These are phyloP conservation scores for Candida ulmi DNA, from an alignment of 805 yeast genomes.

Conservation along the genomic window DNA sequence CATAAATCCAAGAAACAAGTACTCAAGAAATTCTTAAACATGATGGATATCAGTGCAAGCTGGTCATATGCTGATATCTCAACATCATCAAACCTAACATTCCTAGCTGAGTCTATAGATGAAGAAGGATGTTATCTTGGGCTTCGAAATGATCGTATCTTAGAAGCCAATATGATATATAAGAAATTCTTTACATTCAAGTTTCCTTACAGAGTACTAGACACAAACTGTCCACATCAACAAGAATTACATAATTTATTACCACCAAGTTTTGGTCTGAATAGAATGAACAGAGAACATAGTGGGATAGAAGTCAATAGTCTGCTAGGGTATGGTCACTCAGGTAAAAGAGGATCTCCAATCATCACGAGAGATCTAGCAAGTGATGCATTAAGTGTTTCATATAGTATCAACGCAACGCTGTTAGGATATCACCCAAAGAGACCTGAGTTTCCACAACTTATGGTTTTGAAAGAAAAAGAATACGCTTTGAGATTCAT, in stretches of 20 bases:
- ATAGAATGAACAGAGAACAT: slow-evolving; percentile 26
- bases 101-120: slow-evolving; percentile 34
- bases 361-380: slow-evolving; percentile 45
- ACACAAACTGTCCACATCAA: slow-evolving; percentile 44
- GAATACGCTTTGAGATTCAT: slow-evolving; percentile 33
- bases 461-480: slow-evolving; percentile 28
- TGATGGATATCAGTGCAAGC: slow-evolving; percentile 55
- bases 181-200: slow-evolving; percentile 56
- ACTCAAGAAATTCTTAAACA: slow-evolving; percentile 45
- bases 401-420: slow-evolving; percentile 52
- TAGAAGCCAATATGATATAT: slow-evolving; percentile 44
- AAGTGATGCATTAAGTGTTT: slow-evolving; percentile 39
- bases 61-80: slow-evolving; percentile 47
- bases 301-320: slow-evolving; percentile 25
- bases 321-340: slow-evolving; percentile 43
- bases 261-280: slow-evolving; percentile 38
- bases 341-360: slow-evolving; percentile 47
- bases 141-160: slow-evolving; percentile 40
- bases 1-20: slow-evolving; percentile 27
- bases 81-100: slow-evolving; percentile 45
- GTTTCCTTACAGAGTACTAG: slow-evolving; percentile 48
- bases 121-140: slow-evolving; percentile 44
- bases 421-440: slow-evolving; percentile 41
- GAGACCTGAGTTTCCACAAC: slow-evolving; percentile 12
- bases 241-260: slow-evolving; percentile 31